Percentiles rank a stretch among this genome's conserved stretches.
phyloP scores from a whole-genome alignment of 192 early-diverging fungal species.

The Blastocladiella britannica region DNA sequence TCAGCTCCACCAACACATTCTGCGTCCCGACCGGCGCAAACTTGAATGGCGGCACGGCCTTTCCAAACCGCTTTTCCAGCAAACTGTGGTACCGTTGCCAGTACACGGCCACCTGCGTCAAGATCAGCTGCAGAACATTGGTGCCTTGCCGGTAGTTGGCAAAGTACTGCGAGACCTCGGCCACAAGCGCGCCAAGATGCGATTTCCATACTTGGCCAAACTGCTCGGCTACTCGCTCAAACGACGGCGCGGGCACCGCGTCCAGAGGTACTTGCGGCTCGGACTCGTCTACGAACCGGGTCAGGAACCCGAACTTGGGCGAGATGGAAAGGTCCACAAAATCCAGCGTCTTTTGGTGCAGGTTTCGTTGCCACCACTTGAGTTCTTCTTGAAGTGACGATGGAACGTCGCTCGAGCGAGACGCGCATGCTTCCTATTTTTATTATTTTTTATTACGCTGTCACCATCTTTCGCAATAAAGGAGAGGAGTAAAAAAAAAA shows the following conservation, averaged over 20 bases:
- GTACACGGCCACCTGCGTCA: conserved; percentile 76
- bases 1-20: conserved; percentile 88
- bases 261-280: conserved; percentile 18
- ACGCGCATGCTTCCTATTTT: too few relatives aligned
- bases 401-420: too few relatives aligned
- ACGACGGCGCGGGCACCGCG: conserved; percentile 4
- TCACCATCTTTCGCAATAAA: too few relatives aligned
- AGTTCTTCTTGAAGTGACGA: conserved; percentile 25
- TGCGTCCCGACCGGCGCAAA: conserved; percentile 68
- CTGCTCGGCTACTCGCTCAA: conserved; percentile 41
- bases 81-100: conserved; percentile 72
- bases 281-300: conserved; percentile 51
- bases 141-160: conserved; percentile 92
- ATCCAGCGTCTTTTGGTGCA: conserved; percentile 43
- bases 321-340: conserved; percentile 80
- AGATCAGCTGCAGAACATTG: conserved; percentile 64
- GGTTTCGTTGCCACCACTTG: conserved; percentile 31
- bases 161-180: conserved; percentile 73
- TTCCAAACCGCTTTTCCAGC: conserved; percentile 49
- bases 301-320: conserved; percentile 56
- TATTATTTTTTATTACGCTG: too few relatives aligned
- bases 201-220: conserved; percentile 69
- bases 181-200: conserved; percentile 54
- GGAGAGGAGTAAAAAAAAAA: too few relatives aligned
- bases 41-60: conserved; percentile 4